Evolutionary conservation across 495 filamentous ascomycete genomes (phyloP), one percentile per base, ranked within the genome.

Genomic region (Penicillium coffeae): DNA sequence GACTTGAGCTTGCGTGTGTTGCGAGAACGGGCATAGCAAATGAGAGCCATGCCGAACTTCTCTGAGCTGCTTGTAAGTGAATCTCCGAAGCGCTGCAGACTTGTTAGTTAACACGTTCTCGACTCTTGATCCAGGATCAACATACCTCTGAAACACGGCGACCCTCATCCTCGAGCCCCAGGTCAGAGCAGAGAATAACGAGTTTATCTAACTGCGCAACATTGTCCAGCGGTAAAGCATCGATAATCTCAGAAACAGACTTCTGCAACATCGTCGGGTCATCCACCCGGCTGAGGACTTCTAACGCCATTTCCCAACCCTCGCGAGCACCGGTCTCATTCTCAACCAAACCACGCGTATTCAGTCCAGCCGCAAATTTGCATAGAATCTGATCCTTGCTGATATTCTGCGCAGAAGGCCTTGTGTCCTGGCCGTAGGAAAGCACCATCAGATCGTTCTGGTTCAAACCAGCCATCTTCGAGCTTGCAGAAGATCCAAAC

Each of bases 301-400:
- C 79, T 45, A 95, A 78, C 0, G 88, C 84, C 48, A 95, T 65
- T 64, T 96, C 86, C 91, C 91, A 96, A 9, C 90, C 90, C 45
- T 88, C 83, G 12, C 79, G 70, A 36, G 56, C 45, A 8, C 67
- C 60, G 43, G 69, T 66, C 44, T 66, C 58, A 44, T 67, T 60
- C 39, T 69, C 56, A 33, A 76, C 55, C 5, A 52, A 57, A 5
- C 75, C 69, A 42, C 76, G 76, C 5, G 65, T 58, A 48, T 72
- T 70, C 12, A 86, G 53, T 1, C 65, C 63, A 12, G 72, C 65
- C 1, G 89, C 86, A 68, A 95, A 95, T 33, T 76, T 71, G n/a
- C 78, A 75, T 8, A 95, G 70, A 13, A 90, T 78, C 20, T 83
- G 79, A 60, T 95, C 88, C 56, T 85, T 85, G 42, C 51, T 64